These are phyloP conservation scores for Fragosphaeria purpurea DNA, from an alignment of 2,329 filamentous ascomycete species.

Conservation along the genomic window DNA sequence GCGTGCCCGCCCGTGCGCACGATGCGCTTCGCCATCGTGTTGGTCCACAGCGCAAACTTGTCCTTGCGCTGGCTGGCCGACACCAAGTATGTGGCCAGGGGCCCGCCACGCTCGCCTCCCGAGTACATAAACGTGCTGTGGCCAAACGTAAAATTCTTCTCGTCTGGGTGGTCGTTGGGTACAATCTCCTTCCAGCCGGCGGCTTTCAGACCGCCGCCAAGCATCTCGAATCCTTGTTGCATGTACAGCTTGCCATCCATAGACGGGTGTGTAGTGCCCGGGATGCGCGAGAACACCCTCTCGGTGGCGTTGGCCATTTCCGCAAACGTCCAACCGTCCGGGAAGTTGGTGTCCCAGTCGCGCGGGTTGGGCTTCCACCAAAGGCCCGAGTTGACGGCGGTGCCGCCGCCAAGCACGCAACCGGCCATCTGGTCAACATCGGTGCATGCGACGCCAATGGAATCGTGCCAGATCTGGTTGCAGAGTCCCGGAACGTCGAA, in stretches of 20 bases:
- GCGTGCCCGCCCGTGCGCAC: constrained; percentile 46
- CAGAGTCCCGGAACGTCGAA: constrained; percentile 64
- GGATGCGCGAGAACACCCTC: constrained; percentile 59
- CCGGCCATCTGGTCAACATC: constrained; percentile 60
- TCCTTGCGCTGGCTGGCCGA: constrained; percentile 41
- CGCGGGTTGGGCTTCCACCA: constrained; percentile 56
- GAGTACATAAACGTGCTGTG: constrained; percentile 55
- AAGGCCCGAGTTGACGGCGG: constrained; percentile 57
- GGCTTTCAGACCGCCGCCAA: constrained; percentile 46
- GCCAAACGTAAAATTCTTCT: constrained; percentile 52
- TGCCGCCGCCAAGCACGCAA: constrained; percentile 59
- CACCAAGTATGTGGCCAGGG: constrained; percentile 56
- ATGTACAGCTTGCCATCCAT: constrained; percentile 56
- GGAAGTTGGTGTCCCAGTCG: constrained; percentile 67
- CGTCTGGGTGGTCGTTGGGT: constrained; percentile 44
- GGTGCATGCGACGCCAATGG: constrained; percentile 51
- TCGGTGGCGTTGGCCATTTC: constrained; percentile 51
- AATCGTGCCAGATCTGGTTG: constrained; percentile 59
- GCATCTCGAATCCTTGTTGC: constrained; percentile 54
- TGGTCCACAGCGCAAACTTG: constrained; percentile 50
- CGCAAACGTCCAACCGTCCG: constrained; percentile 56
- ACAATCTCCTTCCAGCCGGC: constrained; percentile 30
- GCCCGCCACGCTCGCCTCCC: constrained; percentile 52
- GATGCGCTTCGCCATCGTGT: constrained; percentile 52
- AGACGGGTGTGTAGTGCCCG: constrained; percentile 57